Conservation (phyloP, 2,329 filamentous ascomycete species). For the Talaromyces funiculosus region DNA sequence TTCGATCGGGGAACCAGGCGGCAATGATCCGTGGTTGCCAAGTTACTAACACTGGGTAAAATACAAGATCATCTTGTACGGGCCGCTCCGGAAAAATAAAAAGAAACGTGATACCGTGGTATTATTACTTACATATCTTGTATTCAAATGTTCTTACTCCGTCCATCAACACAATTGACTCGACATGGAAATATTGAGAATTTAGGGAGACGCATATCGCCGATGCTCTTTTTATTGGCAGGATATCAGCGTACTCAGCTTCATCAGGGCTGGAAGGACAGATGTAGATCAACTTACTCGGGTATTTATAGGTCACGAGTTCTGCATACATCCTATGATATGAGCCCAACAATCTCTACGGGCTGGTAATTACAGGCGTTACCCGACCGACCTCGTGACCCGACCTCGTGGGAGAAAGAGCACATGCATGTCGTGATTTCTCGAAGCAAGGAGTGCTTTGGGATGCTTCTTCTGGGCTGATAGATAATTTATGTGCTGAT, state of each 20-base stretch:
- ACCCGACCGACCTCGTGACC: neutral
- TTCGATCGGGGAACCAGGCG: conserved; percentile 2
- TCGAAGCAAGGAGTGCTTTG: neutral
- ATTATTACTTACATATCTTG: neutral
- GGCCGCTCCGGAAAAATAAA: neutral
- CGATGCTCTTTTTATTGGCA: neutral
- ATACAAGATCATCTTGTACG: neutral
- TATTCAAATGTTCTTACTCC: neutral
- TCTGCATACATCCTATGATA: neutral
- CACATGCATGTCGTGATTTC: neutral
- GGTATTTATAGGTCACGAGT: neutral
- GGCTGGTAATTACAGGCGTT: neutral
- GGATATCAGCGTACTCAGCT: neutral
- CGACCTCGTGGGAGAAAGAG: neutral
- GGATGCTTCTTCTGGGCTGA: neutral
- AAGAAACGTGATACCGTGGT: neutral
- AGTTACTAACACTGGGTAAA: neutral
- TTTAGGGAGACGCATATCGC: neutral
- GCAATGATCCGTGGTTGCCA: neutral
- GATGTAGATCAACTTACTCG: neutral
- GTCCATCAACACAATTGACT: neutral
- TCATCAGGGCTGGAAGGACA: neutral
- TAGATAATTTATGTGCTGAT: neutral
- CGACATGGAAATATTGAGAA: neutral
- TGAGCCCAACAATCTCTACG: neutral